phyloP scores from a whole-genome alignment of 2,329 filamentous ascomycete species.

The Balansia obtecta region DNA sequence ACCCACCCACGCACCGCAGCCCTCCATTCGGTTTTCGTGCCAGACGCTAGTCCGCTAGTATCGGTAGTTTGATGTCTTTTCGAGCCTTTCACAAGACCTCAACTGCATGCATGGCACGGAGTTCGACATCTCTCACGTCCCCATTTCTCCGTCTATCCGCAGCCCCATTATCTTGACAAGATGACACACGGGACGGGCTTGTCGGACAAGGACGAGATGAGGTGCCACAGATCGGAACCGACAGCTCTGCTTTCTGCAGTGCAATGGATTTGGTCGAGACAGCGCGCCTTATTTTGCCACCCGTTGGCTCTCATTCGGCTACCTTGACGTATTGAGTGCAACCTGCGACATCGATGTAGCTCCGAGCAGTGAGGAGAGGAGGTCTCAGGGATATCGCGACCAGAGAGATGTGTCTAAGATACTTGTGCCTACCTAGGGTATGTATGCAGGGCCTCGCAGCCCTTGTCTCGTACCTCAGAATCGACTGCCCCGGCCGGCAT shows the following conservation, averaged over 20 bases:
- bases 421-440: neutral
- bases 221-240: conserved; percentile 27
- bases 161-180: neutral
- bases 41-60: conserved; percentile 3
- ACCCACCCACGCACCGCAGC: conserved; percentile 6
- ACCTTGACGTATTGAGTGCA: conserved; percentile 1
- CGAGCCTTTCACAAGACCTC: neutral
- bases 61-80: conserved; percentile 6
- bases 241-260: conserved; percentile 19
- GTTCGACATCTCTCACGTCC: conserved; percentile 8
- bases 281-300: conserved; percentile 5
- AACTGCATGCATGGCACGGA: neutral
- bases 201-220: conserved; percentile 25
- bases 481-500: neutral
- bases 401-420: conserved; percentile 1
- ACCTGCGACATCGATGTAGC: conserved; percentile 6
- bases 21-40: conserved; percentile 7
- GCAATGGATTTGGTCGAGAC: conserved; percentile 4
- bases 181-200: conserved; percentile 7
- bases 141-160: conserved; percentile 6
- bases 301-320: conserved; percentile 3
- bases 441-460: neutral
- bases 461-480: conserved; percentile 1
- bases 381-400: conserved; percentile 1
- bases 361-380: neutral